These are phyloP conservation scores for Cladobotryum mycophilum DNA, from an alignment of 2,329 filamentous ascomycete species.

Conservation along the genomic window DNA sequence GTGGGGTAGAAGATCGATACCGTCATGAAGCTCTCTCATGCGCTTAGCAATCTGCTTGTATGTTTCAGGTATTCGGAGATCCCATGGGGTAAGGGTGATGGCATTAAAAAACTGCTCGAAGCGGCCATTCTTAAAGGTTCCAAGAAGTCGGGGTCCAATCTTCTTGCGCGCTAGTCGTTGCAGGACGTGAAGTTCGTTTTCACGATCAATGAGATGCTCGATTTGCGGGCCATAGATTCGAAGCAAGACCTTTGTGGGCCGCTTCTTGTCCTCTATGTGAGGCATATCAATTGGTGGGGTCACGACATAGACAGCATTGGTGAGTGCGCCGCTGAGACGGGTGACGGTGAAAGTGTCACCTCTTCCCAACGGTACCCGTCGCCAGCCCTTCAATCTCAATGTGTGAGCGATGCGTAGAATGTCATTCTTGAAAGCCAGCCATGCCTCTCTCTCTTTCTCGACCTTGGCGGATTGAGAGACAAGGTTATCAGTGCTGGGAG, in stretches of 20 bases:
- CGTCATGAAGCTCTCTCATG: conserved; percentile 93
- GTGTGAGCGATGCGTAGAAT: conserved; percentile 88
- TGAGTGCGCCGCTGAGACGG: conserved; percentile 82
- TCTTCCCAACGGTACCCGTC: conserved; percentile 66
- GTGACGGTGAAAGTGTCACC: conserved; percentile 65
- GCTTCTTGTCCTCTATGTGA: conserved; percentile 35
- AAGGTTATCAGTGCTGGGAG: conserved; percentile 35
- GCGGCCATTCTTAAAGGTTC: conserved; percentile 88
- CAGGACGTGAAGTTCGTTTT: conserved; percentile 81
- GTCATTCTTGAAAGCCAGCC: conserved; percentile 85
- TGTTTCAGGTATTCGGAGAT: conserved; percentile 74
- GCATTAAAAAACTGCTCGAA: conserved; percentile 95
- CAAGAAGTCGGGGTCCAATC: conserved; percentile 84
- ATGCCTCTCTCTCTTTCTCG: conserved; percentile 67
- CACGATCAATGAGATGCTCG: conserved; percentile 90
- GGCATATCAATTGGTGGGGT: conserved; percentile 64
- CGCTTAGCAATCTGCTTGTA: conserved; percentile 93
- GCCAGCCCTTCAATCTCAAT: conserved; percentile 84
- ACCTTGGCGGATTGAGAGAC: conserved; percentile 33
- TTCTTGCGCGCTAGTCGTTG: conserved; percentile 81
- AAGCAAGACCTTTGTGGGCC: conserved; percentile 66
- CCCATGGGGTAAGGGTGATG: conserved; percentile 66
- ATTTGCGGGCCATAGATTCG: conserved; percentile 93
- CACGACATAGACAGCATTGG: conserved; percentile 94
- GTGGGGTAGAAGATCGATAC: conserved; percentile 74